Evolutionary conservation across 768 basidiomycete genomes (phyloP).

Genomic region (Lyophyllum semitale): DNA sequence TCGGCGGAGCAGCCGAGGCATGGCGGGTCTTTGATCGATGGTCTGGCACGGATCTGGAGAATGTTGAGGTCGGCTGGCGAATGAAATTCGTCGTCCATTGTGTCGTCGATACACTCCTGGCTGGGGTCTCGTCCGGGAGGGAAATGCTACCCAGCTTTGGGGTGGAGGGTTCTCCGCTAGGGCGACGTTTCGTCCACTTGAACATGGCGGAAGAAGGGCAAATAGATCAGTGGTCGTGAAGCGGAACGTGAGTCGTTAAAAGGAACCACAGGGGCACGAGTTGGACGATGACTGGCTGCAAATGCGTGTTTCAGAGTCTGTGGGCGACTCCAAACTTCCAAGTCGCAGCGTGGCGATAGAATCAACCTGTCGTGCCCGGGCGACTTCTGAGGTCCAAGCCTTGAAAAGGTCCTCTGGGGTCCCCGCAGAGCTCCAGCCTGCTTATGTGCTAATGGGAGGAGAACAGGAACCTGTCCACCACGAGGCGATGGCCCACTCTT

Average conservation of each 20-base stretch:
- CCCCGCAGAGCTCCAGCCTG: slow-evolving; percentile 24
- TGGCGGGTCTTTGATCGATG: slow-evolving; percentile 23
- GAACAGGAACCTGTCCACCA: slow-evolving; percentile 25
- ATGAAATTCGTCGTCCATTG: slow-evolving; percentile 18
- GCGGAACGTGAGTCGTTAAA: slow-evolving; percentile 25
- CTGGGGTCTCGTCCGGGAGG: slow-evolving; percentile 26
- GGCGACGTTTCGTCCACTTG: slow-evolving; percentile 29
- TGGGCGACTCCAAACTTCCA: slow-evolving; percentile 7
- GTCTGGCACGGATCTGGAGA: slow-evolving; percentile 20
- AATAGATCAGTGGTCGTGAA: slow-evolving; percentile 17
- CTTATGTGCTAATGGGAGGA: slow-evolving; percentile 30
- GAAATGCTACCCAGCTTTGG: slow-evolving; percentile 30
- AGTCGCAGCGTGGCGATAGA: slow-evolving; percentile 15
- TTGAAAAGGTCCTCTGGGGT: slow-evolving; percentile 31
- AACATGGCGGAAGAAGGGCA: slow-evolving; percentile 29
- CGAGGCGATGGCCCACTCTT: slow-evolving; percentile 32
- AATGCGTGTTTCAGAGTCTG: slow-evolving; percentile 23
- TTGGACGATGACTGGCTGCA: slow-evolving; percentile 28
- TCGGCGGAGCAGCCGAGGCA: slow-evolving; percentile 3
- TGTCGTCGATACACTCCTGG: neutral
- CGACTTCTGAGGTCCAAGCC: slow-evolving; percentile 28
- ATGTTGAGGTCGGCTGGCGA: slow-evolving; percentile 18
- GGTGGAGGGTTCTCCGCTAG: slow-evolving; percentile 31
- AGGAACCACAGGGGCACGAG: slow-evolving; percentile 33
- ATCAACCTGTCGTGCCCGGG: slow-evolving; percentile 27